Percentiles rank a stretch among this genome's conserved stretches.
Evolutionary conservation across 148 eudicot genomes (phyloP).

Genomic region (Arctostaphylos glauca): DNA sequence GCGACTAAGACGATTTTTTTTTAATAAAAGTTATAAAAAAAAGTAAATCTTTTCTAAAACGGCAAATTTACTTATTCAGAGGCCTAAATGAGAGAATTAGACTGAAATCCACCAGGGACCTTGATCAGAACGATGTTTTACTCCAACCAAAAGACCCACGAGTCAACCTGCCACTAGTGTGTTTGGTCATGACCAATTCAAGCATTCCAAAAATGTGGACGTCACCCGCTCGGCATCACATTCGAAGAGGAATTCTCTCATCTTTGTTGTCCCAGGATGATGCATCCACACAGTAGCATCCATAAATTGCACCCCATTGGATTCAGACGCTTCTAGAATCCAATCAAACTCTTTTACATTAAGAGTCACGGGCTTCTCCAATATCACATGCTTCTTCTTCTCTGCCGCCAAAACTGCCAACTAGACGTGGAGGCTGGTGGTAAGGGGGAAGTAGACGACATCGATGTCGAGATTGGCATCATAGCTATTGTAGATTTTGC

Average conservation of each 20-base stretch:
- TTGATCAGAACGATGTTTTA: too few relatives aligned
- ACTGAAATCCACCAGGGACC: too few relatives aligned
- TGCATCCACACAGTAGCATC: neutral
- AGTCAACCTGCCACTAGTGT: too few relatives aligned
- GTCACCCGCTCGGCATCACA: too few relatives aligned
- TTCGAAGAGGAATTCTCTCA: neutral
- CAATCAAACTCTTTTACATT: neutral
- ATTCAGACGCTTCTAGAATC: neutral
- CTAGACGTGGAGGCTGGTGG: neutral
- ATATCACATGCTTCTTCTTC: neutral
- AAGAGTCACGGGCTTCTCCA: neutral
- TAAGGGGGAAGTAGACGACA: neutral
- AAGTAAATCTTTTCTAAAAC: too few relatives aligned
- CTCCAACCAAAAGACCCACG: too few relatives aligned
- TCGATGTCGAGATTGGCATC: neutral
- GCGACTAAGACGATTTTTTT: too few relatives aligned
- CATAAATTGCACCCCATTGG: slow-evolving; percentile 2
- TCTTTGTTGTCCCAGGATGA: neutral
- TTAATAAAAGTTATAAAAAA: too few relatives aligned
- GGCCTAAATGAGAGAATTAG: too few relatives aligned
- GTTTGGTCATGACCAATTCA: too few relatives aligned
- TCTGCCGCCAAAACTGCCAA: neutral
- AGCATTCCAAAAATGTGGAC: too few relatives aligned
- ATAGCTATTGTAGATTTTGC: neutral
- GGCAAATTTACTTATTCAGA: too few relatives aligned